Evolutionary conservation across 331 rosid genomes (phyloP), one percentile per base, ranked within the genome.

Genomic region (Rhamnella rubrinervis): DNA sequence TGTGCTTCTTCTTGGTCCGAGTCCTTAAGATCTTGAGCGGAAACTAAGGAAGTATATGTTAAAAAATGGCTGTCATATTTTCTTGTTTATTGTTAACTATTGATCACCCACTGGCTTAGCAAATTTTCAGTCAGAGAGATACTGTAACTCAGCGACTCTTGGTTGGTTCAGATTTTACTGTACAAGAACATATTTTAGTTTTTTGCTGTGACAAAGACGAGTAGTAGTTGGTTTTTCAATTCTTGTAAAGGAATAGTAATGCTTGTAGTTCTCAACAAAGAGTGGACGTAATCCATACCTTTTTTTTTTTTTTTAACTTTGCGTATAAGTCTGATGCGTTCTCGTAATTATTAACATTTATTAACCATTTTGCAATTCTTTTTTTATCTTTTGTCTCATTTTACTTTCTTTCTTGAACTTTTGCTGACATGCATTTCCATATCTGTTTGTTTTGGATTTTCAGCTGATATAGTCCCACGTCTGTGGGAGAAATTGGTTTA

Each of bases 171-270:
- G 63, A 63, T 67, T 64, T 47, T 28, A 39, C 37, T 66, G 59
- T 21, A 17, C 18, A 37, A 28, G 59, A 12, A 46, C 49, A 25
- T 59, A 59, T 15, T 57, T 66, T 70, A 62, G 71, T 58, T 3
- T 69, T 73, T 63, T 64, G 65, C 71, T 80, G 78, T 80, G 84
- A 74, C 75, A 67, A 58, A 66, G 78, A 73, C 59, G 72, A 70
- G 68, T 59, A 66, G 81, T 75, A 53, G 58, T 68, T 63, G 76
- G 52, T 63, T 66, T 31, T 75, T 71, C 76, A 72, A 76, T 72
- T 78, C 77, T 75, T 74, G 80, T 85, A 52, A 76, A 81, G 51
- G 56, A 84, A 78, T 66, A 82, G 88, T 80, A 80, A 79, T 82
- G 81, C 68, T 84, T 71, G 75, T 74, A 69, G 68, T 75, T 79